These are phyloP conservation scores for Crithidia expoeki DNA, from an alignment of 208 protist genomes.

Conservation along the genomic window DNA sequence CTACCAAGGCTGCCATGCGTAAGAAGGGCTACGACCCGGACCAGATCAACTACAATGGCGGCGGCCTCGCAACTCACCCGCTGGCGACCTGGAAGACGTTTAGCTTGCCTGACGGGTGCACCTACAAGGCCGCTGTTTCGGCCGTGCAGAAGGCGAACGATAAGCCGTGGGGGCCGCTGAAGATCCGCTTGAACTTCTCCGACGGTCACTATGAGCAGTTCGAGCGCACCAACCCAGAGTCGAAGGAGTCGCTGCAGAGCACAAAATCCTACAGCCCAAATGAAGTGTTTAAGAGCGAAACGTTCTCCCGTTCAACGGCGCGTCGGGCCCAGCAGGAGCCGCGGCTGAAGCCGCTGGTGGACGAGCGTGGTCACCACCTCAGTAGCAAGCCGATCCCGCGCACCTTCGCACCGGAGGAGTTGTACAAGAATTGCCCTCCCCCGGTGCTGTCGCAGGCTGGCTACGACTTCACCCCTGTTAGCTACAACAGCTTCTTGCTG, in stretches of 20 bases:
- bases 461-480: conserved; percentile 88
- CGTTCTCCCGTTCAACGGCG: conserved; percentile 38
- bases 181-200: conserved; percentile 78
- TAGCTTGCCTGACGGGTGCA: conserved; percentile 52
- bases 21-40: conserved; percentile 76
- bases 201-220: conserved; percentile 73
- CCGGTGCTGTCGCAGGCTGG: conserved; percentile 79
- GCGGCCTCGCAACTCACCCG: conserved; percentile 65
- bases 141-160: conserved; percentile 71
- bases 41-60: conserved; percentile 51
- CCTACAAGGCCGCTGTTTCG: conserved; percentile 73
- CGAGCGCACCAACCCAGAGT: conserved; percentile 57
- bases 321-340: conserved; percentile 46
- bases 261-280: conserved; percentile 73
- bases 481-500: conserved; percentile 75
- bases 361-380: conserved; percentile 65
- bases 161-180: conserved; percentile 76
- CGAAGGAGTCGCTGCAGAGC: conserved; percentile 51
- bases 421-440: conserved; percentile 80
- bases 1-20: conserved; percentile 65
- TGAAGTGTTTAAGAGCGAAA: conserved; percentile 57
- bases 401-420: conserved; percentile 75
- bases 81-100: conserved; percentile 74
- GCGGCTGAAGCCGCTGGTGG: conserved; percentile 61
- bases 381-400: conserved; percentile 46